Evolutionary conservation across 2,329 filamentous ascomycete species (phyloP).

Genomic region (Cercospora sojina): DNA sequence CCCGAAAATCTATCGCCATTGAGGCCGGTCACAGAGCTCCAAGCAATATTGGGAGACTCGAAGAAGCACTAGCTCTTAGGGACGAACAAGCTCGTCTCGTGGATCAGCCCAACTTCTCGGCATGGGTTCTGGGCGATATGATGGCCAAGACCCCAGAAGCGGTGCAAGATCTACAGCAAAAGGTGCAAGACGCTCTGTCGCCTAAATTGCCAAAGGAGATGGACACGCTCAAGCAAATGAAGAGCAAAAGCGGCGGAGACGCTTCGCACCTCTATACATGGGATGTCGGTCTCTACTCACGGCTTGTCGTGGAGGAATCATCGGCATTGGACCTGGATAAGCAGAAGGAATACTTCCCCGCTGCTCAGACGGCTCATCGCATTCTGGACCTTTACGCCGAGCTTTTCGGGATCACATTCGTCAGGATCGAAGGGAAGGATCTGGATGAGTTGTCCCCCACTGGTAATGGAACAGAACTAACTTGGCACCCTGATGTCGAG

Average conservation of each 20-base stretch:
- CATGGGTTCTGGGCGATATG: slow-evolving; percentile 71
- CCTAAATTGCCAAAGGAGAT: neutral
- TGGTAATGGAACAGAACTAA: slow-evolving; percentile 19
- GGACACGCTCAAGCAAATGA: slow-evolving; percentile 4
- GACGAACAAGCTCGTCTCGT: slow-evolving; percentile 75
- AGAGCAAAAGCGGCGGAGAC: slow-evolving; percentile 1
- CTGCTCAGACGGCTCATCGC: neutral
- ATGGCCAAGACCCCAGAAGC: slow-evolving; percentile 74
- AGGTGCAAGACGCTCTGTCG: neutral
- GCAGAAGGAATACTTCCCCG: slow-evolving; percentile 42
- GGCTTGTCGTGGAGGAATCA: slow-evolving; percentile 71
- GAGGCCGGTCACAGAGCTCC: slow-evolving; percentile 76
- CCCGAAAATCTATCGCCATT: slow-evolving; percentile 65
- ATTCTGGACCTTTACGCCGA: slow-evolving; percentile 19
- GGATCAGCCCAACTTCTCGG: slow-evolving; percentile 73
- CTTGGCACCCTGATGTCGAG: slow-evolving; percentile 19
- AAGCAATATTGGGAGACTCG: slow-evolving; percentile 68
- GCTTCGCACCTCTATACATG: neutral
- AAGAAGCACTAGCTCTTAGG: slow-evolving; percentile 67
- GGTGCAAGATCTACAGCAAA: slow-evolving; percentile 64
- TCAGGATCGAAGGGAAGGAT: slow-evolving; percentile 55
- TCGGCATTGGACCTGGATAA: slow-evolving; percentile 75
- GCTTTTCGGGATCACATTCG: slow-evolving; percentile 17
- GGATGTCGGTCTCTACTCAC: slow-evolving; percentile 24
- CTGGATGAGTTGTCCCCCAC: slow-evolving; percentile 54